Percentiles rank a stretch among this genome's conserved stretches.
phyloP scores from a whole-genome alignment of 140 eudicot species.

The Erigeron philadelphicus region DNA sequence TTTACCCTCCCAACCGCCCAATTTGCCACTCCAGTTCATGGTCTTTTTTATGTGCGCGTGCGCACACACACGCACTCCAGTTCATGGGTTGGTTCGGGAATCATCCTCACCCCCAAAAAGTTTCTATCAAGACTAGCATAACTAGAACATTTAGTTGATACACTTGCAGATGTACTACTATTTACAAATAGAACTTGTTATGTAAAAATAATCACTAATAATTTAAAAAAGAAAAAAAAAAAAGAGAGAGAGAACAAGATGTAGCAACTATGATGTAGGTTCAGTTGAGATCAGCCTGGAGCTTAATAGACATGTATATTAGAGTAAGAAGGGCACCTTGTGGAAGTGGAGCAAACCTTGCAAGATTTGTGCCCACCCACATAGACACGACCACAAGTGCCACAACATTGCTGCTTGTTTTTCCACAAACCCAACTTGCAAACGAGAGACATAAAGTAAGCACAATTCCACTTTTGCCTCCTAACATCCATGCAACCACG shows the following conservation, averaged over 20 bases:
- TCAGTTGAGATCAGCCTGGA: conserved; percentile 59
- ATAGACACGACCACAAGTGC: conserved; percentile 58
- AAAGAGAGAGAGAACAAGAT: conserved; percentile 2
- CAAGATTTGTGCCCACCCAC: conserved; percentile 76
- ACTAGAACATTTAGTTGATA: not conserved
- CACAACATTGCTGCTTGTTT: conserved; percentile 72
- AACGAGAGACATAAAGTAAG: conserved; percentile 72
- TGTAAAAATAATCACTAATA: not conserved
- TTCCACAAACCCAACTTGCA: conserved; percentile 92
- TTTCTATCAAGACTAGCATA: not conserved
- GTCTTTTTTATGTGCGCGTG: not conserved
- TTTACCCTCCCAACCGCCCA: not conserved
- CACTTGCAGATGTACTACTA: conserved; percentile 6
- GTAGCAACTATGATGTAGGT: conserved; percentile 20
- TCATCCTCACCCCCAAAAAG: not conserved
- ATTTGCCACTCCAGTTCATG: not conserved
- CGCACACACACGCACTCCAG: not conserved
- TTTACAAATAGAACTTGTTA: conserved; percentile 9
- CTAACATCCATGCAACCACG: conserved; percentile 67
- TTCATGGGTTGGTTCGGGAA: not conserved
- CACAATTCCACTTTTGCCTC: conserved; percentile 68
- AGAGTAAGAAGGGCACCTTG: conserved; percentile 94
- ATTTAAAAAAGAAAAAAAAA: not conserved
- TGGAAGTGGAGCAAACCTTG: conserved; percentile 67
- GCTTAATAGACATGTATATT: conserved; percentile 72